A percentile compares a stretch with the other conserved stretches of the same genome.
Conservation (phyloP, 2,329 filamentous ascomycete species). For the Dothideomycetes sp. region DNA sequence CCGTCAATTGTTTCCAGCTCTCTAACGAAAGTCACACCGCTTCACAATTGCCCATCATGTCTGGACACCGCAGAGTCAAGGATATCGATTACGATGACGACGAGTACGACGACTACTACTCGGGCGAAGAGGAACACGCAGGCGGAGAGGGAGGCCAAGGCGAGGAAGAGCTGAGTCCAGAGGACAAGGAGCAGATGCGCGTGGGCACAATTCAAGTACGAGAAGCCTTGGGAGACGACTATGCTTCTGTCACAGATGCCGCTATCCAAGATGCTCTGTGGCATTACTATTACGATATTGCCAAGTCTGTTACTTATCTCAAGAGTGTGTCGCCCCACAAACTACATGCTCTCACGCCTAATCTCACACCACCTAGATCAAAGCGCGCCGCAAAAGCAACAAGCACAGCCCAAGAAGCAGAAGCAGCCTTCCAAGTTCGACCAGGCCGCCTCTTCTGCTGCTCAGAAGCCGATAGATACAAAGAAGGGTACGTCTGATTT, state of each 20-base stretch:
- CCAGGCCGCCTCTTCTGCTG: slow-evolving; percentile 32
- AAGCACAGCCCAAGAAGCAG: slow-evolving; percentile 27
- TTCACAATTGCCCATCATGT: no score
- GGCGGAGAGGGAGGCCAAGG: slow-evolving; percentile 1
- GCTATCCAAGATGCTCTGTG: slow-evolving; percentile 86
- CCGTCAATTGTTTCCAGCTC: no score
- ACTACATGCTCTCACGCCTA: not conserved
- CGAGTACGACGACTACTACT: slow-evolving; percentile 44
- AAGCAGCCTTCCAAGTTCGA: slow-evolving; percentile 38
- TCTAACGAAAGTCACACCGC: no score
- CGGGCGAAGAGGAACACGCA: slow-evolving; percentile 25
- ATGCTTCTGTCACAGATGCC: slow-evolving; percentile 48
- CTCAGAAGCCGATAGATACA: slow-evolving; percentile 32
- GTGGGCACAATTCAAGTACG: slow-evolving; percentile 59
- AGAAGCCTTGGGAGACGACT: slow-evolving; percentile 47
- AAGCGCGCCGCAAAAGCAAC: slow-evolving; percentile 20
- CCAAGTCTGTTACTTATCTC: slow-evolving; percentile 74
- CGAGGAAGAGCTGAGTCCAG: slow-evolving; percentile 27
- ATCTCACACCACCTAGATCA: slow-evolving; percentile 10
- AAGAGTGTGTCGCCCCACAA: slow-evolving; percentile 43
- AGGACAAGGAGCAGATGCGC: slow-evolving; percentile 47
- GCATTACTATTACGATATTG: slow-evolving; percentile 93
- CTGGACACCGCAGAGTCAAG: slow-evolving; percentile 37
- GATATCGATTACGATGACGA: slow-evolving; percentile 41
- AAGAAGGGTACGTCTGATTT: slow-evolving; percentile 36